Evolutionary conservation across 176 grass and related monocot species (phyloP).

Genomic region (Aegilops sharonensis): DNA sequence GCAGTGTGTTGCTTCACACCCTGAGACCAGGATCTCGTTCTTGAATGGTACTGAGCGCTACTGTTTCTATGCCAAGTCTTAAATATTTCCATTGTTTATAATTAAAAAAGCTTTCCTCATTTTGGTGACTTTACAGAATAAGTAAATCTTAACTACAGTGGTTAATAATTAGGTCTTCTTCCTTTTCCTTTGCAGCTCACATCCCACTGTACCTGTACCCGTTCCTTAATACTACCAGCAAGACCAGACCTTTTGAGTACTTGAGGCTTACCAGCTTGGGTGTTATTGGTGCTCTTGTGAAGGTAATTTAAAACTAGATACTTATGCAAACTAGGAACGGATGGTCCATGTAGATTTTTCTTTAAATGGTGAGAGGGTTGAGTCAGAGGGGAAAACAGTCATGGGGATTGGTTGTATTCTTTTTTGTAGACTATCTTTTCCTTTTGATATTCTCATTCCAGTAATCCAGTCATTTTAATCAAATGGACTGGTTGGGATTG

Average conservation of each 20-base stretch:
- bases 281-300: conserved; percentile 94
- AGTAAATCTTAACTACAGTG: no score
- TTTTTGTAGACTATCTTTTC: neutral
- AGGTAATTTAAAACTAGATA: conserved; percentile 53
- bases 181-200: no score
- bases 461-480: neutral
- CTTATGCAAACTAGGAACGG: conserved; percentile 5
- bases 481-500: conserved; percentile 10
- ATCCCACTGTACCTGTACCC: conserved; percentile 83
- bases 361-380: neutral
- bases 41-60: no score
- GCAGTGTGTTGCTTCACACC: no score
- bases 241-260: conserved; percentile 85
- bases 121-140: no score
- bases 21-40: no score
- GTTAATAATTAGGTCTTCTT: no score
- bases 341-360: neutral
- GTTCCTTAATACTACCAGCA: conserved; percentile 77
- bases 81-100: no score
- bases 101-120: no score
- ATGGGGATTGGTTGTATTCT: neutral
- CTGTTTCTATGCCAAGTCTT: no score
- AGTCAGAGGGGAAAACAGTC: neutral
- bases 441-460: no score
- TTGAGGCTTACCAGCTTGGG: conserved; percentile 89